Base-by-base conservation (phyloP, 805 yeast species). In the Saccharomyces mikatae region DNA sequence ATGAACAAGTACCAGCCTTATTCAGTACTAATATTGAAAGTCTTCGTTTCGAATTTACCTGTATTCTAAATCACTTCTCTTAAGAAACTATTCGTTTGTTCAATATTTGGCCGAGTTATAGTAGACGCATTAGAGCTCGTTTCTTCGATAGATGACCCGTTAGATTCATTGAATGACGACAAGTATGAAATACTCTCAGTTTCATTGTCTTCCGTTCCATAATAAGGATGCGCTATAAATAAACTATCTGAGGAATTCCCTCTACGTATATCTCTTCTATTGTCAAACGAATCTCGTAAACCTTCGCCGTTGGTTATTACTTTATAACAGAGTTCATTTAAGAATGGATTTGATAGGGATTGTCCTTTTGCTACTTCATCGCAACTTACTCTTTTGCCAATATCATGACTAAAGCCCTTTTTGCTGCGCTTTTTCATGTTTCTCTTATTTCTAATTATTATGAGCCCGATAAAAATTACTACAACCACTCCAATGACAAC, bases 31-130 rank as follows among this genome's bases (percentile, higher is more conserved):
- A 3, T 44, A 10, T 2, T 10, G 17, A 4, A 17, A n/a, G 6
- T 17, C 22, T 17, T 10, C 4, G 24, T 6, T 6, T 36, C 8
- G 24, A 36, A 17, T 17, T 36, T 22, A 3, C 24, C 17, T 6
- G 1, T 11, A 6, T 46, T n/a, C 44, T 26, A 50, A 29, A 52
- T 52, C 29, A 52, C 41, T 41, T 52, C 54, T 21, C 54, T 47
- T 2, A 52, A 26, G 41, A 52, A 52, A 17, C 54, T 41, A 30
- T 26, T 30, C 46, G 32, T 46, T 24, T 30, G 28, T 9, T 27
- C n/a, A 30, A n/a, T 30, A 28, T 31, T 36, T n/a, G 30, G 41
- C 29, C 46, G 52, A 24, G 36, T 50, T 2, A 36, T 36, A 36
- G 44, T 36, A 6, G 44, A 36, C 44, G 44, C 44, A 6, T 17